Percentiles rank a stretch among this genome's conserved stretches.
These are phyloP conservation scores for Ophiocordyceps sinensis DNA, from an alignment of 2,329 filamentous ascomycete species.

Conservation along the genomic window DNA sequence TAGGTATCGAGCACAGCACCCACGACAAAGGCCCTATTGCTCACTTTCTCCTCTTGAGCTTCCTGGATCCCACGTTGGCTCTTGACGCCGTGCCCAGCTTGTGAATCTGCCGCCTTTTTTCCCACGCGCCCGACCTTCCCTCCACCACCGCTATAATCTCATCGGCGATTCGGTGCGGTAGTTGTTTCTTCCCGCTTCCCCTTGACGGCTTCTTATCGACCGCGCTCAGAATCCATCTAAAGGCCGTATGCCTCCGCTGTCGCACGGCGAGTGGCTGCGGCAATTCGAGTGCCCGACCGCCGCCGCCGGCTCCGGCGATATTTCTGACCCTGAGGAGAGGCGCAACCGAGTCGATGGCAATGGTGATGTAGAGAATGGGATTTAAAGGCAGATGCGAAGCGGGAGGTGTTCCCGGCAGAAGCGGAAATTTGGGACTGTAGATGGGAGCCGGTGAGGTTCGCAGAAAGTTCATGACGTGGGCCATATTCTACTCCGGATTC, in stretches of 20 bases:
- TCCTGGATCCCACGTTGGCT: conserved; percentile 47
- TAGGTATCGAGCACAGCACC: too few species aligned
- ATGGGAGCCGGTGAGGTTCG: conserved; percentile 72
- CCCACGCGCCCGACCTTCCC: conserved; percentile 74
- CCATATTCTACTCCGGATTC: conserved; percentile 53
- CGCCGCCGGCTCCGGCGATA: conserved; percentile 67
- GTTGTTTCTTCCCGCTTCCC: conserved; percentile 56
- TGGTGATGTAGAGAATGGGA: conserved; percentile 75
- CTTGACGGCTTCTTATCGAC: conserved; percentile 63
- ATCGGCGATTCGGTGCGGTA: conserved; percentile 67
- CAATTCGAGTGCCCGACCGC: conserved; percentile 70
- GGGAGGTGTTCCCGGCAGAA: conserved; percentile 65
- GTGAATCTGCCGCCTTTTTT: conserved; percentile 62
- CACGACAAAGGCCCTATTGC: too few species aligned
- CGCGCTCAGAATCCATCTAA: conserved; percentile 81
- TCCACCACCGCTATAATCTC: conserved; percentile 82
- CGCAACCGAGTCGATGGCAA: conserved; percentile 85
- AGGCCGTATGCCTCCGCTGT: conserved; percentile 63
- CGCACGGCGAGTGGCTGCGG: conserved; percentile 62
- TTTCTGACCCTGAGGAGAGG: conserved; percentile 70
- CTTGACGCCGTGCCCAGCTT: conserved; percentile 66
- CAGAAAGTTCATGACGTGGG: conserved; percentile 66
- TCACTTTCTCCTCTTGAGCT: conserved; percentile 17
- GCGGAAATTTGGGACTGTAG: conserved; percentile 53
- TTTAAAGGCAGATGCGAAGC: conserved; percentile 71